phyloP scores from a whole-genome alignment of 2,329 filamentous ascomycete species.

The Ascochyta fabae region DNA sequence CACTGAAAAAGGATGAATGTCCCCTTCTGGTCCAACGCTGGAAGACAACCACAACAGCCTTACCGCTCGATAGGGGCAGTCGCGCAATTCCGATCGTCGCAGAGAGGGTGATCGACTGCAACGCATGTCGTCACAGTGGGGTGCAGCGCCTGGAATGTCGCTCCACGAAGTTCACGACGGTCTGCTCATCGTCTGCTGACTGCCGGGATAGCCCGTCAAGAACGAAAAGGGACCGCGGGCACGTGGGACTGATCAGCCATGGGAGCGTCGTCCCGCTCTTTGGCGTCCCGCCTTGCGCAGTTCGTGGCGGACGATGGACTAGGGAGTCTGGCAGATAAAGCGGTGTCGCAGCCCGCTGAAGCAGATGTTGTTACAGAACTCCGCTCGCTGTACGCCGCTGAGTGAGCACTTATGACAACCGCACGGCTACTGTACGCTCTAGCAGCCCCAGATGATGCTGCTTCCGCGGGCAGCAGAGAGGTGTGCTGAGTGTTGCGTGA shows the following conservation, averaged over 20 bases:
- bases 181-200: slow-evolving; percentile 23
- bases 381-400: slow-evolving; percentile 12
- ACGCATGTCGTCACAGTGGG: slow-evolving; percentile 27
- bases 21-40: slow-evolving; percentile 4
- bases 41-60: slow-evolving; percentile 5
- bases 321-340: slow-evolving; percentile 22
- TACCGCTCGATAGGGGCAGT: slow-evolving; percentile 1
- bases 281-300: slow-evolving; percentile 17
- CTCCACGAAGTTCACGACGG: slow-evolving; percentile 10
- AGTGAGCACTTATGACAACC: slow-evolving; percentile 20
- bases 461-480: slow-evolving; percentile 6
- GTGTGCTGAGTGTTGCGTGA: slow-evolving; percentile 29
- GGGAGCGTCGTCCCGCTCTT: slow-evolving; percentile 19
- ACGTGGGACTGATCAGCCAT: slow-evolving; percentile 31
- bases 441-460: slow-evolving; percentile 21
- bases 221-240: slow-evolving; percentile 16
- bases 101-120: slow-evolving; percentile 11
- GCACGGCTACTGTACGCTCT: slow-evolving; percentile 8
- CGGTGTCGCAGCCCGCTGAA: slow-evolving; percentile 21
- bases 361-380: slow-evolving; percentile 11
- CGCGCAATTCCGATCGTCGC: slow-evolving; percentile 7
- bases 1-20: neutral
- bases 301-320: slow-evolving; percentile 8
- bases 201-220: slow-evolving; percentile 19
- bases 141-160: slow-evolving; percentile 1